phyloP scores from a whole-genome alignment of 73 alveolate species.

The Paramecium sonneborni region DNA sequence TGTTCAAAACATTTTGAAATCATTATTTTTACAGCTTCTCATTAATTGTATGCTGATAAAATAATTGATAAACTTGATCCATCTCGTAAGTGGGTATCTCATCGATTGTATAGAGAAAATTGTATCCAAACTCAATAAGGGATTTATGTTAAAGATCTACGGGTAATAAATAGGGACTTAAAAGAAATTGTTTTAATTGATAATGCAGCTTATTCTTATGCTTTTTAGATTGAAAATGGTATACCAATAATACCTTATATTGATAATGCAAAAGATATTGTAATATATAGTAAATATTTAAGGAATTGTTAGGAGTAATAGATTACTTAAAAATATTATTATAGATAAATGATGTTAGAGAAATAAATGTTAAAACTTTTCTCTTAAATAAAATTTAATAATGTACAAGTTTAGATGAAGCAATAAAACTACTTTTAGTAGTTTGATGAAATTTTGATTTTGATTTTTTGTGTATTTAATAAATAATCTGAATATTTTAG shows the following conservation, averaged over 20 bases:
- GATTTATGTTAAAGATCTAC: slow-evolving; percentile 71
- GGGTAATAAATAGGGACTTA: slow-evolving; percentile 71
- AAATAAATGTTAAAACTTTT: background rate
- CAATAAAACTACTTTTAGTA: background rate
- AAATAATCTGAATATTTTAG: background rate
- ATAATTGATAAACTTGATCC: slow-evolving; percentile 77
- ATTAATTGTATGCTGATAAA: slow-evolving; percentile 71
- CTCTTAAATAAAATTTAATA: background rate
- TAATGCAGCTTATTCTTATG: slow-evolving; percentile 88
- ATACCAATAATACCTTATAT: slow-evolving; percentile 90
- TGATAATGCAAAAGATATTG: slow-evolving; percentile 83
- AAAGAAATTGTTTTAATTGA: slow-evolving; percentile 82
- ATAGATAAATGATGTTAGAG: background rate
- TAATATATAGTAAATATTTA: background rate
- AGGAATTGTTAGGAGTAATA: slow-evolving; percentile 7
- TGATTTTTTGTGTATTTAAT: background rate
- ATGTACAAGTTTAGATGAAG: slow-evolving; percentile 28
- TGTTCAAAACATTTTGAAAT: slow-evolving; percentile 72
- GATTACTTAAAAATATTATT: background rate
- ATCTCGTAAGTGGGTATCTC: slow-evolving; percentile 61
- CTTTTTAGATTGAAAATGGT: slow-evolving; percentile 86
- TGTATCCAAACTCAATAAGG: slow-evolving; percentile 75
- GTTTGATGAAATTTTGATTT: background rate
- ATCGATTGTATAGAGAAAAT: slow-evolving; percentile 73
- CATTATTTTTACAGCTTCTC: slow-evolving; percentile 77